Evolutionary conservation across 106 monocot genomes (phyloP).

Genomic region (Dendrobium chrysotoxum): DNA sequence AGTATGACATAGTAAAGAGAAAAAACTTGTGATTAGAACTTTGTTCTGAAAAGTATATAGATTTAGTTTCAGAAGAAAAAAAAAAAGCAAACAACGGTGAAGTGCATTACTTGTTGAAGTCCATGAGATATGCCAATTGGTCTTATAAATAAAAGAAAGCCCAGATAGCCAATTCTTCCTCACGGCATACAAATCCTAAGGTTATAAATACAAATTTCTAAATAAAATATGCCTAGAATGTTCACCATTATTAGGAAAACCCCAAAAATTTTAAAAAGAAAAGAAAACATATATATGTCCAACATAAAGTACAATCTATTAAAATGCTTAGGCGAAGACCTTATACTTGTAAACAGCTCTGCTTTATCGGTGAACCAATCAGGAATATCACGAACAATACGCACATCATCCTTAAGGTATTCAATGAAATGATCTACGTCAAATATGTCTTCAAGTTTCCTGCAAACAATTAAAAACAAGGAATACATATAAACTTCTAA

Average conservation of each 20-base stretch:
- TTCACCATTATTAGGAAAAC: not conserved
- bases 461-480: constrained; percentile 22
- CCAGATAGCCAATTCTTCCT: not conserved
- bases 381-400: constrained; percentile 88
- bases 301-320: not conserved
- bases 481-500: not conserved
- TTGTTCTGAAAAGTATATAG: not conserved
- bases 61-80: not conserved
- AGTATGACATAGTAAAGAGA: not conserved
- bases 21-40: not conserved
- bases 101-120: not conserved
- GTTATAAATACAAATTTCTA: not conserved
- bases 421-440: constrained; percentile 96
- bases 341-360: constrained; percentile 93
- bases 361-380: constrained; percentile 81
- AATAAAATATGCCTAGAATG: not conserved
- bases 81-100: not conserved
- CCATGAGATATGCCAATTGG: not conserved
- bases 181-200: not conserved
- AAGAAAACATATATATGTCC: not conserved
- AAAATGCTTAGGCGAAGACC: constrained; percentile 24
- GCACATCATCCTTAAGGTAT: constrained; percentile 97
- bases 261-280: not conserved
- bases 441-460: constrained; percentile 99
- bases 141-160: not conserved